Evolutionary conservation across 1,139 yeast species (phyloP).

Genomic region (Candida buenavistaensis): DNA sequence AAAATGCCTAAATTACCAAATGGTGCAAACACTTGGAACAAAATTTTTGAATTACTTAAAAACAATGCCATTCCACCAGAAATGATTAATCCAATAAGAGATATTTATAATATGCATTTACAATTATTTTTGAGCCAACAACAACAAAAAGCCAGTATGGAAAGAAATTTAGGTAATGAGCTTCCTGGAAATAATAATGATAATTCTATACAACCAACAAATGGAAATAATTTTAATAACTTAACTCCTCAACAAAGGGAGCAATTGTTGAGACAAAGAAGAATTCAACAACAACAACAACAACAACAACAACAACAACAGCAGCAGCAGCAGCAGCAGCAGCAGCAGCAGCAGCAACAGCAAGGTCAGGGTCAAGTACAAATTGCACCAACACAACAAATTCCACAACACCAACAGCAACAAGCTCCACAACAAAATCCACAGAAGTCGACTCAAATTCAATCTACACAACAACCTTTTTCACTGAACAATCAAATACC

Average conservation of each 20-base stretch:
- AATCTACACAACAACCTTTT: no score
- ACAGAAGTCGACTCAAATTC: no score
- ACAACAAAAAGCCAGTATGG: conserved; percentile 24
- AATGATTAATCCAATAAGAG: conserved; percentile 56
- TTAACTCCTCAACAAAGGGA: conserved; percentile 39
- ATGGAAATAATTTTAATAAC: conserved; percentile 18
- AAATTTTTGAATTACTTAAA: conserved; percentile 68
- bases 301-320: conserved; percentile 17
- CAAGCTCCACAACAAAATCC: no score
- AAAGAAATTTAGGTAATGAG: conserved; percentile 11
- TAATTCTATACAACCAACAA: conserved; percentile 8
- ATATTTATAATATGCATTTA: conserved; percentile 59
- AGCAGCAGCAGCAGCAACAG: conserved; percentile 18
- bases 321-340: conserved; percentile 13
- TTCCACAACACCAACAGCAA: conserved; percentile 14
- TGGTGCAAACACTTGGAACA: conserved; percentile 82
- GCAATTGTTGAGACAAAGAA: conserved; percentile 32
- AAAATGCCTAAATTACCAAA: conserved; percentile 80
- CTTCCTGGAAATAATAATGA: conserved; percentile 9
- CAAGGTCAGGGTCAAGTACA: conserved; percentile 19
- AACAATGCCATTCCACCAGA: conserved; percentile 57
- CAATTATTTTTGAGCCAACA: conserved; percentile 37
- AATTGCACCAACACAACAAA: no score
- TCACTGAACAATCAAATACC: conserved; percentile 1
- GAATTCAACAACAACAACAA: conserved; percentile 17